These are phyloP conservation scores for Allomyces macrogynus DNA, from an alignment of 192 early-diverging fungal species.

Conservation along the genomic window DNA sequence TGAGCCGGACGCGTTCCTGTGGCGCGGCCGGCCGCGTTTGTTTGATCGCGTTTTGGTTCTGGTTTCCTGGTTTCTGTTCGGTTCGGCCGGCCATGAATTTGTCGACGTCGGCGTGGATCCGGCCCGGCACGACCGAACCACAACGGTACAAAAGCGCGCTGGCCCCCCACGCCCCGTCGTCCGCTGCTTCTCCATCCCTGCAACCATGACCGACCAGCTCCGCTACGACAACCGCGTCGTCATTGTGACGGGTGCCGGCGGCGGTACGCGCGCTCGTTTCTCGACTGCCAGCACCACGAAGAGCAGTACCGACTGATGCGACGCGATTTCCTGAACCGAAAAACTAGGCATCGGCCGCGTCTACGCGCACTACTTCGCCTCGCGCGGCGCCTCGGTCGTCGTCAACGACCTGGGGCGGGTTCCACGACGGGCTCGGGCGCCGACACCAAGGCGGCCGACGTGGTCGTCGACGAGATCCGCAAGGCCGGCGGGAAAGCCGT, in stretches of 20 bases:
- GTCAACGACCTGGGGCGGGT: slow-evolving; percentile 87
- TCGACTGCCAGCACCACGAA: no score
- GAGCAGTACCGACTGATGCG: neutral
- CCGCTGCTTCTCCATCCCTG: neutral
- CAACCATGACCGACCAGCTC: slow-evolving; percentile 12
- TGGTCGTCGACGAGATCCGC: slow-evolving; percentile 76
- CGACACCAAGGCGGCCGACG: slow-evolving; percentile 63
- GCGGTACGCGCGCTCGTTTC: slow-evolving; percentile 37
- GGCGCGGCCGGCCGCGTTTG: no score
- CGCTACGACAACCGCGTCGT: slow-evolving; percentile 70
- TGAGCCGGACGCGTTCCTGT: no score
- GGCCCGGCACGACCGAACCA: no score
- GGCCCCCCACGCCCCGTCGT: no score
- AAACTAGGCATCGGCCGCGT: slow-evolving; percentile 54
- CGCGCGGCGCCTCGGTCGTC: slow-evolving; percentile 78
- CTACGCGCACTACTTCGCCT: slow-evolving; percentile 79
- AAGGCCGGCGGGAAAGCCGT: slow-evolving; percentile 77
- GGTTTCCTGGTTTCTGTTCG: no score
- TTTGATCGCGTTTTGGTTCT: no score
- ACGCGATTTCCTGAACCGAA: slow-evolving; percentile 2
- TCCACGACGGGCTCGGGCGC: slow-evolving; percentile 56
- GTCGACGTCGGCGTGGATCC: no score
- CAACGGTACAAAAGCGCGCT: no score
- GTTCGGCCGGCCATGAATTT: no score
- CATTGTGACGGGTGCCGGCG: slow-evolving; percentile 89